Base-by-base conservation (phyloP, 2,329 filamentous ascomycete species). In the Talaromyces atroroseus region DNA sequence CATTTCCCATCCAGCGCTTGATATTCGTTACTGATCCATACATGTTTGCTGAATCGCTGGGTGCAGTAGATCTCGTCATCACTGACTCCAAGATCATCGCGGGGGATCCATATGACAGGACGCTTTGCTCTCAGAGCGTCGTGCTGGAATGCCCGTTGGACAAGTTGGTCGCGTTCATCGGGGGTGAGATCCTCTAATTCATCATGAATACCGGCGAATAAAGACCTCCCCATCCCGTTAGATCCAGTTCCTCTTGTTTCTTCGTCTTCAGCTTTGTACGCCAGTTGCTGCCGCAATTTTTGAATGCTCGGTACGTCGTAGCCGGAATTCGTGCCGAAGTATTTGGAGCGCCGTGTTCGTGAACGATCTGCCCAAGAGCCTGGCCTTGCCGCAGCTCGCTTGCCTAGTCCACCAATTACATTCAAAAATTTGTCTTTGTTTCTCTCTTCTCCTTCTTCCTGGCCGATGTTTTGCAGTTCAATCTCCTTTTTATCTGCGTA, bases 1-100 rank as follows among this genome's bases (percentile, higher is more conserved):
- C 84, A 84, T 71, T 90, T 91, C 56, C 85, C 88, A 75, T 96
- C 90, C 63, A 97, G 77, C 10, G 90, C 89, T 20, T 92, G 91
- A 58, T 91, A 91, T 69, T 95, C 88, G 71, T 96, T 96, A 65
- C 89, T 95, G 68, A 97, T 91, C 89, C 91, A 96, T 52, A 97
- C 88, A 62, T 80, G 79, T 58, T 89, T 83, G 67, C 87, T 92
- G 69, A 91, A 88, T 49, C 80, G 79, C 61, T 86, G 81, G 6
- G 91, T 96, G 36, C 89, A 80, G 66, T 80, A 80, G 46, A 97
- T 87, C 76, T 99, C 94, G 63, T 97, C 92, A 64, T 95, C 90
- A 62, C 89, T 91, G 57, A 99, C 83, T 5, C 94, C 94, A 5
- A 97, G 73, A 62, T 94, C 88, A 67, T 99, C 94, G 11, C 87